Percentiles rank a stretch among this genome's conserved stretches.
phyloP scores from a whole-genome alignment of 75 land plant species.

The Pinus albicaulis region DNA sequence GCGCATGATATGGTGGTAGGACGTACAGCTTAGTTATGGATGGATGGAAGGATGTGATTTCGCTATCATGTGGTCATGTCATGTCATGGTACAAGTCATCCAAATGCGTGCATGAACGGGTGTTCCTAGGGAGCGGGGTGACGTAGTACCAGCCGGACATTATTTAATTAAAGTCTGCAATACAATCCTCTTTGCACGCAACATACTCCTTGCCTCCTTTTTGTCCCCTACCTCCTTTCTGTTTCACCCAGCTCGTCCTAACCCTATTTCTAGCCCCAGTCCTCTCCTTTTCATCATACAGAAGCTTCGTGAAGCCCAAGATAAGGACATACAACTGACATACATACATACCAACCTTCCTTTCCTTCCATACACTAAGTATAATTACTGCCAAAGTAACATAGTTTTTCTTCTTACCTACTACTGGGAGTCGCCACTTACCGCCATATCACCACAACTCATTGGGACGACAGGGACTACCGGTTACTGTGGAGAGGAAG shows the following conservation, averaged over 20 bases:
- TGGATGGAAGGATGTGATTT: not conserved
- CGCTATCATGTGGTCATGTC: not conserved
- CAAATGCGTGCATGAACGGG: not conserved
- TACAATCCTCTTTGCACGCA: constrained; percentile 2
- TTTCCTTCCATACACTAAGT: not conserved
- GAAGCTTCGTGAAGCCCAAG: constrained; percentile 7
- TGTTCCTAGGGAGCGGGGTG: not conserved
- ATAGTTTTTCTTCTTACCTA: not conserved
- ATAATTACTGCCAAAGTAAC: not conserved
- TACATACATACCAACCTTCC: not conserved
- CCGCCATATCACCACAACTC: not conserved
- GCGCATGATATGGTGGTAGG: not conserved
- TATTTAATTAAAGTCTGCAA: not conserved
- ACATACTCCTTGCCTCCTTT: constrained; percentile 5
- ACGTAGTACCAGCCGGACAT: constrained; percentile 3
- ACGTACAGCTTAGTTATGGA: not conserved
- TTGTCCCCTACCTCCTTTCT: not conserved
- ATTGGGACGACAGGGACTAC: not conserved
- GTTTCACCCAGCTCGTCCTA: no score
- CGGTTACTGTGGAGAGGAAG: not conserved
- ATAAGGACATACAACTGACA: constrained; percentile 7
- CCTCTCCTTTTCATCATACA: not conserved
- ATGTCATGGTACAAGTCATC: not conserved
- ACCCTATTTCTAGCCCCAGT: no score
- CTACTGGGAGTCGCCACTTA: not conserved